Evolutionary conservation across 1,284 basidiomycete species (phyloP).

Genomic region (Fomitiporia mediterranea): DNA sequence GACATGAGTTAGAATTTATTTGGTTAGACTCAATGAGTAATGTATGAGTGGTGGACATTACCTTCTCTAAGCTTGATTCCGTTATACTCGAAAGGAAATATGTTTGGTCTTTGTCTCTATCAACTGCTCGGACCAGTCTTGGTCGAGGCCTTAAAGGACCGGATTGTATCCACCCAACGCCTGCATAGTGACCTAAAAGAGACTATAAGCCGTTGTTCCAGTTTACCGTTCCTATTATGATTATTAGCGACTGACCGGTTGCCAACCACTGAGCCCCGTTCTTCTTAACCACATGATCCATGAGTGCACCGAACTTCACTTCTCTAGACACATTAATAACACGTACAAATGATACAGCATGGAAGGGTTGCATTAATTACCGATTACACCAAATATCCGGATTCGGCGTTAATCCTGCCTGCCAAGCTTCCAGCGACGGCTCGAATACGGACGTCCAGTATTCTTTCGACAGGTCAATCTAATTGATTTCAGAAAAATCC

Average conservation of each 20-base stretch:
- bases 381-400: conserved; percentile 93
- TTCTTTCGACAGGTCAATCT: conserved; percentile 80
- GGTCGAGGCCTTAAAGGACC: conserved; percentile 38
- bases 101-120: conserved; percentile 83
- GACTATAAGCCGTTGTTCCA: not conserved
- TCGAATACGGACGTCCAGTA: conserved; percentile 91
- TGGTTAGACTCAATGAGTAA: no score
- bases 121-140: conserved; percentile 61
- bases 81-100: conserved; percentile 87
- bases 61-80: conserved; percentile 49
- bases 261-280: conserved; percentile 58
- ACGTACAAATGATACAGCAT: not conserved
- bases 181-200: conserved; percentile 82
- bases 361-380: conserved; percentile 34
- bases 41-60: conserved; percentile 19
- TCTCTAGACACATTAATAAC: conserved; percentile 46
- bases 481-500: not conserved
- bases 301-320: conserved; percentile 90
- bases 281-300: conserved; percentile 51
- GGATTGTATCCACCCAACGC: conserved; percentile 46
- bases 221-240: not conserved
- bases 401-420: conserved; percentile 80
- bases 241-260: conserved; percentile 49
- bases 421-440: conserved; percentile 75
- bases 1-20: no score